Evolutionary conservation across 2,329 filamentous ascomycete species (phyloP).

Genomic region (Paecilomyces formosus): DNA sequence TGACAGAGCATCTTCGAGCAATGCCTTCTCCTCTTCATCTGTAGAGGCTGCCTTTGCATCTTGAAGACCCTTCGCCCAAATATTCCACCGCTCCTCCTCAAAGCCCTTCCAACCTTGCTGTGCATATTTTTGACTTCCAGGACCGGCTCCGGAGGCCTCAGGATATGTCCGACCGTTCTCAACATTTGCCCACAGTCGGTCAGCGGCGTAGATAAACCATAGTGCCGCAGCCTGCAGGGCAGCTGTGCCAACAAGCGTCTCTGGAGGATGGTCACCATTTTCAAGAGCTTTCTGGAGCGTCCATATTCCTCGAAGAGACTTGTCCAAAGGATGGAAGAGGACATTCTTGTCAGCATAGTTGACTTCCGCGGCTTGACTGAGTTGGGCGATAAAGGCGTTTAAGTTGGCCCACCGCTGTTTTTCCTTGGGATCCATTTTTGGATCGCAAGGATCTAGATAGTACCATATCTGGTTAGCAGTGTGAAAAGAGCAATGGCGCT

Average conservation of each 20-base stretch:
- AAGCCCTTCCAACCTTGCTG: constrained; percentile 3
- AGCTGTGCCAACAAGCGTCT: constrained; percentile 4
- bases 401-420: constrained; percentile 9
- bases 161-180: constrained; percentile 4
- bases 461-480: neutral
- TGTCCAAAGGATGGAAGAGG: constrained; percentile 6
- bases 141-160: constrained; percentile 1
- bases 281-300: constrained; percentile 6
- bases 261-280: constrained; percentile 6
- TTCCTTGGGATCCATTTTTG: constrained; percentile 2
- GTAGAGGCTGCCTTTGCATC: constrained; percentile 1
- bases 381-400: constrained; percentile 10
- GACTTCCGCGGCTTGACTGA: constrained; percentile 9
- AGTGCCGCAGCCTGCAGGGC: constrained; percentile 8
- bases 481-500: neutral
- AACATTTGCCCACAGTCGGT: constrained; percentile 8
- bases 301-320: constrained; percentile 7
- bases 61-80: constrained; percentile 2
- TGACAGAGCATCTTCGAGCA: constrained; percentile 7
- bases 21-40: constrained; percentile 1
- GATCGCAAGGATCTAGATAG: constrained; percentile 6
- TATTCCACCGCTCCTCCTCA: constrained; percentile 2
- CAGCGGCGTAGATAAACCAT: constrained; percentile 10
- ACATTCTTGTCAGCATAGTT: constrained; percentile 1
- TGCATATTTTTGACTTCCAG: constrained; percentile 1